Base-by-base conservation (phyloP, 106 monocot genomes). In the Dactylorhiza incarnata region DNA sequence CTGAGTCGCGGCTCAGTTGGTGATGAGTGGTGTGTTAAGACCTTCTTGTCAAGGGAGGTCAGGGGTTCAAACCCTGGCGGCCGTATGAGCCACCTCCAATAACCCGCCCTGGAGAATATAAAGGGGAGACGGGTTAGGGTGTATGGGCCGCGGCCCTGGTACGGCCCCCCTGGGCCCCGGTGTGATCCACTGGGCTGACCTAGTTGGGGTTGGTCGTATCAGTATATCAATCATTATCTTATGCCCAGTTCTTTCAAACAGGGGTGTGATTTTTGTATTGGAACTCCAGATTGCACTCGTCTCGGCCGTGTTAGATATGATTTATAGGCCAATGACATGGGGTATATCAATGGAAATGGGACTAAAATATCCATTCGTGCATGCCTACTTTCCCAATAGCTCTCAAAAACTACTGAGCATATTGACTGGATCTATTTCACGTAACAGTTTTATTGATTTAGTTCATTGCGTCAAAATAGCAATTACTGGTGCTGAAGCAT, bases 301-400 rank as follows among this genome's bases (percentile, higher is more conserved):
- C 17, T 87, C 83, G 43, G 86, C 86, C 6, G 76, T 82, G 49
- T 66, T 90, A 65, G 93, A 97, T 82, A 72, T 87, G 19, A 82
- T 93, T 74, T 87, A 82, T 22, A 87, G 89, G 78, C 93, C 96
- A 77, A 93, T 87, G 85, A 48, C 76, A 37, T 96, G 93, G 95
- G 87, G 84, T 25, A 46, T 93, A 45, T 72, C 86, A 55, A 85
- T 82, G 80, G 89, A 90, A 74, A 51, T 87, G 74, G 90, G 87
- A 47, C 53, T 87, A 48, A 90, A 81, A 48, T 81, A 75, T 73
- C 90, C 89, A 20, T 81, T 82, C 86, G 71, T 67, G 9, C 68
- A 74, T 88, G 74, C 87, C n/a, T 96, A 93, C 78, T 93, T 96
- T 77, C 82, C 83, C 6, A 26, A 4, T 59, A 72, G 77, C n/a